phyloP scores from a whole-genome alignment of 2,329 filamentous ascomycete genomes.

The Phialocephala sp. region DNA sequence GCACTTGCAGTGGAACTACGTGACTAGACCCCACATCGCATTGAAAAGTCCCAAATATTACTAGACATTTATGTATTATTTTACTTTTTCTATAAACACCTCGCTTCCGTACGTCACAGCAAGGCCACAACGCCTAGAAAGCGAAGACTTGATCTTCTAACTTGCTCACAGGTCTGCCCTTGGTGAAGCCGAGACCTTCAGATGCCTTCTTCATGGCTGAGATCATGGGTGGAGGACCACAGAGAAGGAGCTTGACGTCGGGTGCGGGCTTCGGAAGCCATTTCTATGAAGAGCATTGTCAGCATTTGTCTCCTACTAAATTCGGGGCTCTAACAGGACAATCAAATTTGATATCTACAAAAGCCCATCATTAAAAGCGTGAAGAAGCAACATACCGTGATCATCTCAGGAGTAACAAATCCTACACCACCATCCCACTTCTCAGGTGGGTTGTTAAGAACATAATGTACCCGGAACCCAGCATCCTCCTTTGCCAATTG shows the following conservation, averaged over 20 bases:
- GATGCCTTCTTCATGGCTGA: slow-evolving; percentile 96
- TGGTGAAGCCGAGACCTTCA: slow-evolving; percentile 86
- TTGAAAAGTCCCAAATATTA: too few species aligned
- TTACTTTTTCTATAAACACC: background rate
- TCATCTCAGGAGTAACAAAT: slow-evolving; percentile 95
- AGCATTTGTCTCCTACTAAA: background rate
- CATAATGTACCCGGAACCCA: slow-evolving; percentile 88
- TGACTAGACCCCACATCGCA: too few species aligned
- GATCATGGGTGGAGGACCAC: slow-evolving; percentile 96
- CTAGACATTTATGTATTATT: slow-evolving; percentile 9
- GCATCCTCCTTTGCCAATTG: slow-evolving; percentile 76
- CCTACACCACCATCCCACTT: slow-evolving; percentile 92
- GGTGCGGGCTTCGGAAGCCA: slow-evolving; percentile 80
- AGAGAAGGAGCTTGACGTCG: slow-evolving; percentile 93
- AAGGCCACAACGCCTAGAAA: slow-evolving; percentile 62
- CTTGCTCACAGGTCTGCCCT: slow-evolving; percentile 95
- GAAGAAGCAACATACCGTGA: slow-evolving; percentile 65
- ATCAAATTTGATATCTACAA: background rate
- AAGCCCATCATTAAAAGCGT: background rate
- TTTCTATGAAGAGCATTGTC: slow-evolving; percentile 55
- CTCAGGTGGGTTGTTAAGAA: slow-evolving; percentile 93
- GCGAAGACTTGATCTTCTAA: slow-evolving; percentile 97
- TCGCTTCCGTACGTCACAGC: background rate
- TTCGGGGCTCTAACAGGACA: background rate
- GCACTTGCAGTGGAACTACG: too few species aligned